phyloP scores from a whole-genome alignment of 2,329 filamentous ascomycete species.

The Talaromyces marneffei region DNA sequence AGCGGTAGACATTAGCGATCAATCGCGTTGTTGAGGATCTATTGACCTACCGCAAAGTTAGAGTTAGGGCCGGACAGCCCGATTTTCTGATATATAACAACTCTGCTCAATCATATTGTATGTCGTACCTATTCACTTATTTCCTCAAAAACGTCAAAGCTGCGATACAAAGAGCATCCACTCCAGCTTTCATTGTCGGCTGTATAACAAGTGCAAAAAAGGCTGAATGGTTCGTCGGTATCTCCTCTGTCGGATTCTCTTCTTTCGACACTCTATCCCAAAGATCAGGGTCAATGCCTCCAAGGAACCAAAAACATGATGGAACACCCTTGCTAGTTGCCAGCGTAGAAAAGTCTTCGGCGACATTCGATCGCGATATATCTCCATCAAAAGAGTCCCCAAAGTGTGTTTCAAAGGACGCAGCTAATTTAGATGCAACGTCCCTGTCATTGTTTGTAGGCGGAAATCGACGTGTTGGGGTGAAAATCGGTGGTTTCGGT shows the following conservation, averaged over 20 bases:
- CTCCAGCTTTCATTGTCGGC: constrained; percentile 51
- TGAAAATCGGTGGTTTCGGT: constrained; percentile 43
- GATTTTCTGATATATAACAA: background rate
- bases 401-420: constrained; percentile 46
- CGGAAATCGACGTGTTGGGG: constrained; percentile 47
- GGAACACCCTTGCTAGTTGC: constrained; percentile 47
- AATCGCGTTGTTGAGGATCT: background rate
- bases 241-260: constrained; percentile 39
- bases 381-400: constrained; percentile 28
- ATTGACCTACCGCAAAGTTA: background rate
- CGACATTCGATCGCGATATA: constrained; percentile 32
- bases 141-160: constrained; percentile 41
- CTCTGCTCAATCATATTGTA: background rate
- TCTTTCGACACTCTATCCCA: constrained; percentile 48
- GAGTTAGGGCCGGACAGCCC: background rate
- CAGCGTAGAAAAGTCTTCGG: constrained; percentile 56
- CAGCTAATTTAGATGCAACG: constrained; percentile 41
- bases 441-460: constrained; percentile 48
- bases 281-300: constrained; percentile 45
- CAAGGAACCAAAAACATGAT: constrained; percentile 53
- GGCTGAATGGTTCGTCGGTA: constrained; percentile 56
- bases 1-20: background rate
- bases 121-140: background rate
- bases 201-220: constrained; percentile 55
- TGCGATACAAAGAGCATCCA: constrained; percentile 48